Evolutionary conservation across 2,329 filamentous ascomycete species (phyloP).

Genomic region (Cladophialophora exuberans): DNA sequence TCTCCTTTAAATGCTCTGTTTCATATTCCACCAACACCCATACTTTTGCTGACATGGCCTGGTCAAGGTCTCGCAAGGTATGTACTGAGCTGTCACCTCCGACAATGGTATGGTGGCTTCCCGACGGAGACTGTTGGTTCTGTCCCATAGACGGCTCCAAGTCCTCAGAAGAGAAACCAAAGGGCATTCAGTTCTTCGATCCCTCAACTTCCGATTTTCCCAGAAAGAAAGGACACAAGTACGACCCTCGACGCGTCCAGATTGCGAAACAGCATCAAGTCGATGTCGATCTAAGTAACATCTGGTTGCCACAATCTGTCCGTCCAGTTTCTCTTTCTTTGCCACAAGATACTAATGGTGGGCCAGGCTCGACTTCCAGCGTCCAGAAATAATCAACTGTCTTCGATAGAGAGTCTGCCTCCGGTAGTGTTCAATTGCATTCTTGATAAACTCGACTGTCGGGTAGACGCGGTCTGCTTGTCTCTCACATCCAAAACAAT

Average conservation of each 20-base stretch:
- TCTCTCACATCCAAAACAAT: constrained; percentile 1
- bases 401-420: not conserved
- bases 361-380: not conserved
- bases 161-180: not conserved
- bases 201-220: no score
- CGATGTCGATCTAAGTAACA: not conserved
- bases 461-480: not conserved
- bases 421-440: not conserved
- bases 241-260: not conserved
- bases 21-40: no score
- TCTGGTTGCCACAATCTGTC: not conserved
- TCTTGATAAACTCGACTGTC: not conserved
- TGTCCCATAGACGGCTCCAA: not conserved
- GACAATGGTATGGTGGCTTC: not conserved
- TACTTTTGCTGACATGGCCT: not conserved
- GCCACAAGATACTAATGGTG: not conserved
- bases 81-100: not conserved
- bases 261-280: not conserved
- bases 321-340: not conserved
- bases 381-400: not conserved
- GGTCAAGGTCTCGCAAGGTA: not conserved
- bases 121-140: constrained; percentile 9
- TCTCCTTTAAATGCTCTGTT: not conserved
- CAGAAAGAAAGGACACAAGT: no score
- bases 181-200: no score